Conservation (phyloP, 1,284 basidiomycete species). For the Pholiota adiposa region DNA sequence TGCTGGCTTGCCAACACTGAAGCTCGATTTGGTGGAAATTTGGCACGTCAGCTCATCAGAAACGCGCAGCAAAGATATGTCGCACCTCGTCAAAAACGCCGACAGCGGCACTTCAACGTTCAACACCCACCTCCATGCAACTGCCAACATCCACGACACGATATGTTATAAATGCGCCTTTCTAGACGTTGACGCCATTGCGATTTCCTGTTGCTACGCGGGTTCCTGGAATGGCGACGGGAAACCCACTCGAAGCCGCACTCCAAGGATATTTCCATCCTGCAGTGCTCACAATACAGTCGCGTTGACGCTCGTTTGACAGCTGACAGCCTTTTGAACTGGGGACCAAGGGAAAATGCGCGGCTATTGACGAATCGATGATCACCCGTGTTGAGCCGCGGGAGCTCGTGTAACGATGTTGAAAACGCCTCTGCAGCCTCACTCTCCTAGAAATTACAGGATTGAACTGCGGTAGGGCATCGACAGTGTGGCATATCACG, state of each 20-base stretch:
- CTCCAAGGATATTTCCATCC: constrained; percentile 13
- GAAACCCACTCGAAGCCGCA: neutral
- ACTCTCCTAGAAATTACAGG: constrained; percentile 14
- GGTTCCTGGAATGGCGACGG: too few relatives aligned
- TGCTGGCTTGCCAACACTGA: neutral
- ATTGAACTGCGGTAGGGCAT: neutral
- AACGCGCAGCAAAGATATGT: neutral
- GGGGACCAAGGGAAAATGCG: neutral
- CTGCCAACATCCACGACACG: neutral
- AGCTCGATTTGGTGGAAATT: neutral
- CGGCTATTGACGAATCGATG: neutral
- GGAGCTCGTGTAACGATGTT: constrained; percentile 3
- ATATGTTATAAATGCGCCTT: neutral
- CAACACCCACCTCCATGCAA: neutral
- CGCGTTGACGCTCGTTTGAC: constrained; percentile 18
- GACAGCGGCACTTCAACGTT: neutral
- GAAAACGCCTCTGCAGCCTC: constrained; percentile 2
- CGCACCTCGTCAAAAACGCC: neutral
- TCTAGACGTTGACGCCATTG: neutral
- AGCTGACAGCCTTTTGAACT: constrained; percentile 4
- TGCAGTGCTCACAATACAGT: constrained; percentile 10
- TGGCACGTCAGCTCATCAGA: neutral
- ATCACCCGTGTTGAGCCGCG: constrained; percentile 6
- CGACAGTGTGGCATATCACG: constrained; percentile 17
- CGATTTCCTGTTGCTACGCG: neutral